phyloP scores from a whole-genome alignment of 805 yeast species.

The Clavispora santaluciae region DNA sequence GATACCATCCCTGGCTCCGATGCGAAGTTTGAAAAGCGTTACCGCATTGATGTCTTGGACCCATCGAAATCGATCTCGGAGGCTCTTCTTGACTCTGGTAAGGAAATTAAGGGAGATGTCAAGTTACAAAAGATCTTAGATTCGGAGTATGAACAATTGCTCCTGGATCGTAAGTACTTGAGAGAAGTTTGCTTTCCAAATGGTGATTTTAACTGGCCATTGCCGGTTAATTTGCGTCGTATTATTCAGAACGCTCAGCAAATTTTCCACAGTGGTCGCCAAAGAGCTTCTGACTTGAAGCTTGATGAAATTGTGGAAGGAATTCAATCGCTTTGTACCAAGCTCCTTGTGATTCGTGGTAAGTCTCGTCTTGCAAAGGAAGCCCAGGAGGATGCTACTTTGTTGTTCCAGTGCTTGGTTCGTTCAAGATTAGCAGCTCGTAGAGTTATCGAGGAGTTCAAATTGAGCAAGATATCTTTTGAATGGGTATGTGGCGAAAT shows the following conservation, averaged over 20 bases:
- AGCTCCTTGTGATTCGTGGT: conserved; percentile 78
- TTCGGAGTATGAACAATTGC: conserved; percentile 75
- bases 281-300: conserved; percentile 85
- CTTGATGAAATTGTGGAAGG: conserved; percentile 73
- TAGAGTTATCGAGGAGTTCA: conserved; percentile 87
- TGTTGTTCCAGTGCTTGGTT: conserved; percentile 82
- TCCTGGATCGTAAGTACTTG: conserved; percentile 70
- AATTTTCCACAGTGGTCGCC: conserved; percentile 88
- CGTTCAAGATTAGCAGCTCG: conserved; percentile 90
- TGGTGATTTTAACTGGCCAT: conserved; percentile 96
- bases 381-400: conserved; percentile 90
- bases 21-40: conserved; percentile 73
- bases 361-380: conserved; percentile 65
- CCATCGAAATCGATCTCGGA: conserved; percentile 58
- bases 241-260: conserved; percentile 96
- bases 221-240: conserved; percentile 96
- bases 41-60: conserved; percentile 81
- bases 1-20: conserved; percentile 95
- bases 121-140: conserved; percentile 78
- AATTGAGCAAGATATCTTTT: conserved; percentile 78
- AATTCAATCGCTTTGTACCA: conserved; percentile 64
- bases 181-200: conserved; percentile 79
- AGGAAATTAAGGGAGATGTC: conserved; percentile 85
- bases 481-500: conserved; percentile 96
- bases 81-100: conserved; percentile 78